Conservation (phyloP, 2,329 filamentous ascomycete species). For the Cryphonectria japonica region DNA sequence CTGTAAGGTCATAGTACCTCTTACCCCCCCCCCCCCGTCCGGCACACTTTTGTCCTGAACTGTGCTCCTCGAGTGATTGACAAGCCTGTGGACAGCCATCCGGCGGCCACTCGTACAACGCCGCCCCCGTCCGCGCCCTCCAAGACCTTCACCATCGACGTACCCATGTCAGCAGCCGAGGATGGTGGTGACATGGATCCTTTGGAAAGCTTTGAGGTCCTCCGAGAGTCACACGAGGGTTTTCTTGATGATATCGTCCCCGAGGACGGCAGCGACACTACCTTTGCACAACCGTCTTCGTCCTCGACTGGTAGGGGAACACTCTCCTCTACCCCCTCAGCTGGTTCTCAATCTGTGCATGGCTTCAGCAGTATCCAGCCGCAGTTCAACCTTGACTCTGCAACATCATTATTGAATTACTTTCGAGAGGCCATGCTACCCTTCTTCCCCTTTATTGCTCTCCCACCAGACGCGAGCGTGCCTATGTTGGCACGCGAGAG, state of each 20-base stretch:
- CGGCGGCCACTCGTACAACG: slow-evolving; percentile 28
- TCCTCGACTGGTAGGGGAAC: slow-evolving; percentile 27
- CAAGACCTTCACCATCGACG: slow-evolving; percentile 58
- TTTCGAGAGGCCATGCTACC: slow-evolving; percentile 49
- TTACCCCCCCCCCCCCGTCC: neutral
- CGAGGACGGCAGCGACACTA: slow-evolving; percentile 27
- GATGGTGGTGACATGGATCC: slow-evolving; percentile 39
- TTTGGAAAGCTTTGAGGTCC: slow-evolving; percentile 43
- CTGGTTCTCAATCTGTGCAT: slow-evolving; percentile 40
- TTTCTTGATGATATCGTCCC: slow-evolving; percentile 42
- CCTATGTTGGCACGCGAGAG: slow-evolving; percentile 47
- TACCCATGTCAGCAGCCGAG: slow-evolving; percentile 47
- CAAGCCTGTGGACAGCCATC: slow-evolving; percentile 8
- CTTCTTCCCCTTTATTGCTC: slow-evolving; percentile 49
- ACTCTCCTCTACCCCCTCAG: slow-evolving; percentile 37
- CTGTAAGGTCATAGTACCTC: slow-evolving; percentile 41
- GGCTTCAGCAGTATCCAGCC: slow-evolving; percentile 46
- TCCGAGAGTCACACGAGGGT: slow-evolving; percentile 48
- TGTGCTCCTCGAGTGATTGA: neutral
- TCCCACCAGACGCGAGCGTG: slow-evolving; percentile 47
- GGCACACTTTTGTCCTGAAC: neutral
- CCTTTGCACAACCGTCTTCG: slow-evolving; percentile 29
- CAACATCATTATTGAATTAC: slow-evolving; percentile 47
- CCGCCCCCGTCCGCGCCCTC: slow-evolving; percentile 46
- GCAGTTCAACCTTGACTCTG: slow-evolving; percentile 60